These are phyloP conservation scores for Aspergillus luchuensis DNA, from an alignment of 2,329 filamentous ascomycete genomes.

Conservation along the genomic window DNA sequence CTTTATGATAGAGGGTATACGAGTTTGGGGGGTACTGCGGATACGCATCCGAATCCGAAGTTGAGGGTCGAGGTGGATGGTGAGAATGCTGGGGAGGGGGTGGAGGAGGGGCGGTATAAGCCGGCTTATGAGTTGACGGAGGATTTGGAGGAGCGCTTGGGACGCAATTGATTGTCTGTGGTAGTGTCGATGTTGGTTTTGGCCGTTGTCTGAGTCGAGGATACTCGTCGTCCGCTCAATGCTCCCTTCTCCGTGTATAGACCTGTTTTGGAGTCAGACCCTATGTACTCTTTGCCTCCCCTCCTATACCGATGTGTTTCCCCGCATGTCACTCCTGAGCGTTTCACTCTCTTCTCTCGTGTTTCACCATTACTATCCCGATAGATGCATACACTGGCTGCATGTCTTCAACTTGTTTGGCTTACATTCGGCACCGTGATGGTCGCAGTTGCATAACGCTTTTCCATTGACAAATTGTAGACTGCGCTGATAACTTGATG, in stretches of 20 bases:
- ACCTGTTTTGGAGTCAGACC: neutral
- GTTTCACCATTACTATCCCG: neutral
- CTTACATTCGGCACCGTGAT: neutral
- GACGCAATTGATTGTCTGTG: constrained; percentile 56
- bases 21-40: constrained; percentile 82
- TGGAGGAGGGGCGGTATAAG: constrained; percentile 52
- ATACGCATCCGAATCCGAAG: constrained; percentile 87
- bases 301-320: neutral
- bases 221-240: neutral
- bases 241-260: neutral
- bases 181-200: neutral
- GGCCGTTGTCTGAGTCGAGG: neutral
- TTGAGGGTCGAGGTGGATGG: constrained; percentile 47
- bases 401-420: neutral
- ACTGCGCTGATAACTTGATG: constrained; percentile 8
- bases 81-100: constrained; percentile 25
- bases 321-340: neutral
- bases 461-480: constrained; percentile 15
- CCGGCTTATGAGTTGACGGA: constrained; percentile 75
- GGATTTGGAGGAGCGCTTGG: constrained; percentile 77
- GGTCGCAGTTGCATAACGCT: constrained; percentile 4
- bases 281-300: neutral
- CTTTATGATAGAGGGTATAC: constrained; percentile 91
- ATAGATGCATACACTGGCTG: neutral
- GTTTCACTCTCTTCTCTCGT: neutral